Evolutionary conservation across 352 stramenopile species (phyloP).

Genomic region (Blastocystis sp.): DNA sequence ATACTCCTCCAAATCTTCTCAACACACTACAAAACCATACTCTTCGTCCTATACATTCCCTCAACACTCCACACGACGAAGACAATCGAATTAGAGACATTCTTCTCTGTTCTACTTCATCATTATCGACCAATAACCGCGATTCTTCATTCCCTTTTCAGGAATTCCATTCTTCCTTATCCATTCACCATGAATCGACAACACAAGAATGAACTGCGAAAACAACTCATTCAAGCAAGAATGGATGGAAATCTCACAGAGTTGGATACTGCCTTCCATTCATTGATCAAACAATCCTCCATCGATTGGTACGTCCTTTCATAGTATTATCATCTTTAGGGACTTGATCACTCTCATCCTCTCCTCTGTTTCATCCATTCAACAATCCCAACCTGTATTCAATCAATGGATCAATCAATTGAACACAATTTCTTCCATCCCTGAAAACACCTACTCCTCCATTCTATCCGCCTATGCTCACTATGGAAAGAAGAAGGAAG

Average conservation of each 20-base stretch:
- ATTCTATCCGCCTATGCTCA: neutral
- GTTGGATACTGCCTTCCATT: neutral
- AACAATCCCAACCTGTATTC: neutral
- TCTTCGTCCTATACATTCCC: too few species aligned
- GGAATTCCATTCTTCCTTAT: neutral
- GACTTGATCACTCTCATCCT: neutral
- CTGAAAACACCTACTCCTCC: neutral
- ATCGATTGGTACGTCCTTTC: constrained; percentile 12
- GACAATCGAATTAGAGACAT: neutral
- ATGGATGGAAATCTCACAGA: neutral
- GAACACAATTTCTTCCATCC: neutral
- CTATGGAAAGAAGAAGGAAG: neutral
- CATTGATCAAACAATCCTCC: neutral
- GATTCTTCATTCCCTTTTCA: too few species aligned
- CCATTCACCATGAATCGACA: neutral
- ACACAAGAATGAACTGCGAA: neutral
- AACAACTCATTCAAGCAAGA: neutral
- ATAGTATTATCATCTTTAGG: neutral
- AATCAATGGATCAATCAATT: neutral
- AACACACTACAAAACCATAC: too few species aligned
- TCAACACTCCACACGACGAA: too few species aligned
- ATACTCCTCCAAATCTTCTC: too few species aligned
- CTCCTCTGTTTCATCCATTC: neutral
- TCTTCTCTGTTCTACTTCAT: neutral
- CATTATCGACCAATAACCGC: too few species aligned